Conservation (phyloP, 106 monocot species). For the Agapanthus africanus region DNA sequence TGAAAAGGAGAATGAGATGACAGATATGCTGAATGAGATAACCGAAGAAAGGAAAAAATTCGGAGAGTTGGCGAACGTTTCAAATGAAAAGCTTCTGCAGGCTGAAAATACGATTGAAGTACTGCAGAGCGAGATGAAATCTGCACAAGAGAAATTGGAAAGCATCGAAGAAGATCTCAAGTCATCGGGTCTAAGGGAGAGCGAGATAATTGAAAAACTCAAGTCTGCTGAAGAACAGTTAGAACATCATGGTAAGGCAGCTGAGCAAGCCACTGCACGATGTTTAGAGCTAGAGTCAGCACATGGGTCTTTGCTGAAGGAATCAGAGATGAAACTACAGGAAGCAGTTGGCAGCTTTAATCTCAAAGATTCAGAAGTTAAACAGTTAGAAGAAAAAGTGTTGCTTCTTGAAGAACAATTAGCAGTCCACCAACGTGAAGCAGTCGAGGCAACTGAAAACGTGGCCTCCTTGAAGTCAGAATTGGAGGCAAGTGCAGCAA, state of each 20-base stretch:
- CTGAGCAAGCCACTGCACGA: constrained; percentile 44
- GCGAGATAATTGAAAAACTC: constrained; percentile 36
- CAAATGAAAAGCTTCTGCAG: constrained; percentile 31
- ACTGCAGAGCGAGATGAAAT: constrained; percentile 35
- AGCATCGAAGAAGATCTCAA: constrained; percentile 34
- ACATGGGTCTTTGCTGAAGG: constrained; percentile 41
- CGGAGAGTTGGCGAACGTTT: constrained; percentile 34
- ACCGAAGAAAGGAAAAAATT: constrained; percentile 46
- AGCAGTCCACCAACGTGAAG: too few species aligned
- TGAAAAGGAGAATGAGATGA: constrained; percentile 51
- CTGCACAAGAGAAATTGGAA: constrained; percentile 28
- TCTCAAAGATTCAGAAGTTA: constrained; percentile 53
- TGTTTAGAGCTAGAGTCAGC: constrained; percentile 43
- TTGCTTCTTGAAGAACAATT: constrained; percentile 43
- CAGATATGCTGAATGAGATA: constrained; percentile 27
- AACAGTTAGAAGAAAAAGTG: constrained; percentile 37
- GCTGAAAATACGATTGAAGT: constrained; percentile 31
- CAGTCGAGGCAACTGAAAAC: constrained; percentile 34
- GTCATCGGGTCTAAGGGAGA: constrained; percentile 43
- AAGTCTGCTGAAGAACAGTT: constrained; percentile 46
- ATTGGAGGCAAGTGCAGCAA: constrained; percentile 42
- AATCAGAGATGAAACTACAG: constrained; percentile 58
- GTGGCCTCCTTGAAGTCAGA: constrained; percentile 41
- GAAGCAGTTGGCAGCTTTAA: constrained; percentile 30
- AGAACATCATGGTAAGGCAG: constrained; percentile 37